Conservation (phyloP, 1,284 basidiomycete species). For the Rhodotorula sp. region DNA sequence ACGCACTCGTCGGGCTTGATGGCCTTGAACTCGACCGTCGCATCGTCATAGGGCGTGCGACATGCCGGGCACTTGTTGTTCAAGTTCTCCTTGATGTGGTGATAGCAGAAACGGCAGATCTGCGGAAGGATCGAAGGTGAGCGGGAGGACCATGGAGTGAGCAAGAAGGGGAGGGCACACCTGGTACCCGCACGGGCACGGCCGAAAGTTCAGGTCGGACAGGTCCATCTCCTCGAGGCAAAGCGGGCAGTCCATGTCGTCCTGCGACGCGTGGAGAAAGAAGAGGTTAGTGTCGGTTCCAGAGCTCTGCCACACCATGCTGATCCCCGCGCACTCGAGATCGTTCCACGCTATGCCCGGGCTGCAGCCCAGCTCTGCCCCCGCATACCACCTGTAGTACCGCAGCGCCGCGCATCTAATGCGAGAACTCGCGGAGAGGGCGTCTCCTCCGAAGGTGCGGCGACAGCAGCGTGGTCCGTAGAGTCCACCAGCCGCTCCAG, state of each 20-base stretch:
- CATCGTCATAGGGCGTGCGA: slow-evolving; percentile 88
- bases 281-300: not conserved
- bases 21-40: slow-evolving; percentile 91
- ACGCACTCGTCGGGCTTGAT: slow-evolving; percentile 93
- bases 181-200: slow-evolving; percentile 98
- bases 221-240: slow-evolving; percentile 99
- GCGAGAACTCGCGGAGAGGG: too few species aligned
- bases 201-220: slow-evolving; percentile 98
- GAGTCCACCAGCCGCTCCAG: too few species aligned
- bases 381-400: too few species aligned
- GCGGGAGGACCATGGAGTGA: not conserved
- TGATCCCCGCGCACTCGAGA: too few species aligned
- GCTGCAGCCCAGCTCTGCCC: too few species aligned
- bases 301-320: too few species aligned
- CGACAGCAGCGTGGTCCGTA: too few species aligned
- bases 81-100: slow-evolving; percentile 94
- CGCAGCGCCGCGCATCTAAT: too few species aligned
- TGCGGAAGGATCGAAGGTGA: slow-evolving; percentile 49
- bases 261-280: slow-evolving; percentile 54
- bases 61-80: slow-evolving; percentile 98
- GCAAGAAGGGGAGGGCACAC: slow-evolving; percentile 55
- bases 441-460: too few species aligned
- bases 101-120: slow-evolving; percentile 99
- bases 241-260: slow-evolving; percentile 96
- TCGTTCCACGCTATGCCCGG: too few species aligned